These are phyloP conservation scores for Cyberlindnera suaveolens DNA, from an alignment of 805 yeast genomes.

Conservation along the genomic window DNA sequence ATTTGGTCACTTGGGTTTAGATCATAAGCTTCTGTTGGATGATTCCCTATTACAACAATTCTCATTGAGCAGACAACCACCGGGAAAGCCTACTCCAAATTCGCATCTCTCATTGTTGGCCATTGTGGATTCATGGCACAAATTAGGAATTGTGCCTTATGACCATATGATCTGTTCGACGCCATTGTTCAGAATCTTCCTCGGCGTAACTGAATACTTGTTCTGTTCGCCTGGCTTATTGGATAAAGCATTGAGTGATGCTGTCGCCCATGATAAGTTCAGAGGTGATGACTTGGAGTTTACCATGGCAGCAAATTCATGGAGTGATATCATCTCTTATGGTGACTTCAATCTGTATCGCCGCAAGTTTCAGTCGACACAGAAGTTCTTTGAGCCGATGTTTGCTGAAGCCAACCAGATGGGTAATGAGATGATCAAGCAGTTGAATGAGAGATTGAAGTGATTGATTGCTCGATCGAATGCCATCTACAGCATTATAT, in stretches of 20 bases:
- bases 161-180: slow-evolving; percentile 97
- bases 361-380: slow-evolving; percentile 69
- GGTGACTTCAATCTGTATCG: slow-evolving; percentile 72
- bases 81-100: slow-evolving; percentile 62
- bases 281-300: slow-evolving; percentile 90
- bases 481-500: not conserved
- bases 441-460: slow-evolving; percentile 23
- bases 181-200: slow-evolving; percentile 83
- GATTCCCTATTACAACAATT: slow-evolving; percentile 68
- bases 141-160: slow-evolving; percentile 80
- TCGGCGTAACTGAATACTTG: slow-evolving; percentile 90
- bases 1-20: slow-evolving; percentile 56
- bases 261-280: slow-evolving; percentile 59
- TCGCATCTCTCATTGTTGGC: slow-evolving; percentile 86
- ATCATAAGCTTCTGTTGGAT: slow-evolving; percentile 70
- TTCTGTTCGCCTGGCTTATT: slow-evolving; percentile 79
- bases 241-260: slow-evolving; percentile 74
- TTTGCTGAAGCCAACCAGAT: slow-evolving; percentile 80
- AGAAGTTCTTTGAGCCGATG: slow-evolving; percentile 79
- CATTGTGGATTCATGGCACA: slow-evolving; percentile 91
- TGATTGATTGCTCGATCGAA: not conserved
- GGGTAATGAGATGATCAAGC: slow-evolving; percentile 92
- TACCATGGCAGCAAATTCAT: slow-evolving; percentile 78
- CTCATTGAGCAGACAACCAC: slow-evolving; percentile 68
- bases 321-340: slow-evolving; percentile 77